phyloP scores from a whole-genome alignment of 257 asterid genomes.

The Fraxinus excelsior region DNA sequence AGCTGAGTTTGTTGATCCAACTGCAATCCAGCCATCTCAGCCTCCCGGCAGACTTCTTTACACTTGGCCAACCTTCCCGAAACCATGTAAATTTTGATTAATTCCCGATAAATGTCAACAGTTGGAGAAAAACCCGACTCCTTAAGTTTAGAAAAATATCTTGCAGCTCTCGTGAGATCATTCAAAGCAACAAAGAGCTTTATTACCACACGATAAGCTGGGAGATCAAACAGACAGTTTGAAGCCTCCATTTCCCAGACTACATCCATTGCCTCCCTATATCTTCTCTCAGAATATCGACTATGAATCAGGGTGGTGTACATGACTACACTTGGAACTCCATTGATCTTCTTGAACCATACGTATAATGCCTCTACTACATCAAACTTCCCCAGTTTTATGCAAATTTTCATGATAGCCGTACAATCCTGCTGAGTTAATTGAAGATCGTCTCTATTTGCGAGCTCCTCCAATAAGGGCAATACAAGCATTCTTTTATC shows the following conservation, averaged over 20 bases:
- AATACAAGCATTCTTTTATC: slow-evolving; percentile 45
- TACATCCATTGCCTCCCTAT: slow-evolving; percentile 69
- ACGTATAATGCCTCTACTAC: slow-evolving; percentile 66
- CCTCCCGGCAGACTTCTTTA: slow-evolving; percentile 65
- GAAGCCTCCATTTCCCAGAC: slow-evolving; percentile 90
- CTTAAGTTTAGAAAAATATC: slow-evolving; percentile 70
- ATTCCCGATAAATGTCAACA: slow-evolving; percentile 54
- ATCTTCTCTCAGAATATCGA: slow-evolving; percentile 49
- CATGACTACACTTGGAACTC: slow-evolving; percentile 65
- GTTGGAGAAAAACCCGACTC: slow-evolving; percentile 72
- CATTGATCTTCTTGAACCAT: slow-evolving; percentile 65
- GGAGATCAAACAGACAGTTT: slow-evolving; percentile 70
- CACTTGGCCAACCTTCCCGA: slow-evolving; percentile 75
- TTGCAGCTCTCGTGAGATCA: slow-evolving; percentile 60
- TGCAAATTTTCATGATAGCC: slow-evolving; percentile 69
- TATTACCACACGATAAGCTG: slow-evolving; percentile 73
- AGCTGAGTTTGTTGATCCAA: slow-evolving; percentile 30
- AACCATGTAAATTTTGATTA: slow-evolving; percentile 48
- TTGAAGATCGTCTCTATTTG: slow-evolving; percentile 63
- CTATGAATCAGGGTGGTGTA: slow-evolving; percentile 75
- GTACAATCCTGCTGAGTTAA: slow-evolving; percentile 71
- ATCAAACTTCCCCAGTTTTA: slow-evolving; percentile 58
- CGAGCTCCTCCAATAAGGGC: slow-evolving; percentile 76
- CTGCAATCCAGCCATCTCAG: slow-evolving; percentile 74
- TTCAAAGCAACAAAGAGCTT: slow-evolving; percentile 72